phyloP scores from a whole-genome alignment of 257 asterid species.

The Forsythia suspensa region DNA sequence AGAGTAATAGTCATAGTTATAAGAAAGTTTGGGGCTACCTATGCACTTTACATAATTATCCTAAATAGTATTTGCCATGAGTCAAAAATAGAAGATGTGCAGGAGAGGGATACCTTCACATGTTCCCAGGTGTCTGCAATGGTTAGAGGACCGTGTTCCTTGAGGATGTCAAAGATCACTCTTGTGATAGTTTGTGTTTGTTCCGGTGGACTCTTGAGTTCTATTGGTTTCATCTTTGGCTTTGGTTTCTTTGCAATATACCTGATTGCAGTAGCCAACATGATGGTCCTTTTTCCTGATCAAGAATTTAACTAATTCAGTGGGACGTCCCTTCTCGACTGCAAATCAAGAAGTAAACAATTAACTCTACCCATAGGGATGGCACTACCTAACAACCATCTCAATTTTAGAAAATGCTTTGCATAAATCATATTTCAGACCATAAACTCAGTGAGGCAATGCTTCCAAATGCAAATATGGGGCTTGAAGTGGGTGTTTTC shows the following conservation, averaged over 20 bases:
- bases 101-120: constrained; percentile 58
- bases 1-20: not conserved
- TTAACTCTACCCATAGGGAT: not conserved
- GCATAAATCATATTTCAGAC: not conserved
- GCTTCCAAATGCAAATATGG: not conserved
- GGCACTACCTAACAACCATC: not conserved
- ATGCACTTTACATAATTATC: not conserved
- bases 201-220: constrained; percentile 83
- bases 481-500: not conserved
- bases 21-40: not conserved
- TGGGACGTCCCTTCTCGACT: constrained; percentile 11
- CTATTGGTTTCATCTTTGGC: constrained; percentile 92
- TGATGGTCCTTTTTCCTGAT: constrained; percentile 27
- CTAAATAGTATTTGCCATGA: not conserved
- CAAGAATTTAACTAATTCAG: not conserved
- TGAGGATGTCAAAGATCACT: constrained; percentile 73
- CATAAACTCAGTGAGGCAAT: no score
- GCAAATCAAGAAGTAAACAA: constrained; percentile 7
- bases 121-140: constrained; percentile 90
- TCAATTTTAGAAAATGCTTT: not conserved
- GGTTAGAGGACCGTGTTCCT: constrained; percentile 88
- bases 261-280: constrained; percentile 83
- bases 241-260: constrained; percentile 73
- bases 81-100: not conserved
- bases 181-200: constrained; percentile 90